These are phyloP conservation scores for Vinca minor DNA, from an alignment of 257 asterid species.

Conservation along the genomic window DNA sequence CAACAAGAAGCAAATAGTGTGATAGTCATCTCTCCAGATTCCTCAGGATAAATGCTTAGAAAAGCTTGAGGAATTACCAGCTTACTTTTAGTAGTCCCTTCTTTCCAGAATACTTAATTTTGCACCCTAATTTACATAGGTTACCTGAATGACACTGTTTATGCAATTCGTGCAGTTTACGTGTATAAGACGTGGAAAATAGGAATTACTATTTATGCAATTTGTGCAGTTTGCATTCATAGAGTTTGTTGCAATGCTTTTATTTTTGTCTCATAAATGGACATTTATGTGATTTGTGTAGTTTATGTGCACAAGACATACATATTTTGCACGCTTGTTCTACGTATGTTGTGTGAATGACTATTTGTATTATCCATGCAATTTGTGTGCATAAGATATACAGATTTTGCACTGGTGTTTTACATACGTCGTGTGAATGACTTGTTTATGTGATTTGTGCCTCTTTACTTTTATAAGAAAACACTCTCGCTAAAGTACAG, in stretches of 20 bases:
- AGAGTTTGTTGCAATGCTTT: too few species aligned
- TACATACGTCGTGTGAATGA: neutral
- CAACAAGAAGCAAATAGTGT: constrained; percentile 23
- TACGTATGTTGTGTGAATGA: neutral
- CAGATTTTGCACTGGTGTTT: neutral
- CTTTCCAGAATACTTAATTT: neutral
- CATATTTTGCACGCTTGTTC: neutral
- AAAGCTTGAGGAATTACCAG: constrained; percentile 65
- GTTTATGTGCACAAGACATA: neutral
- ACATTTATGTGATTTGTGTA: neutral
- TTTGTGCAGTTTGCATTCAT: too few species aligned
- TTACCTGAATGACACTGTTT: neutral
- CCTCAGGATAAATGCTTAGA: constrained; percentile 43
- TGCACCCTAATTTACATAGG: neutral
- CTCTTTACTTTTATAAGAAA: neutral
- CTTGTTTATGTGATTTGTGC: neutral
- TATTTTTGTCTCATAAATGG: too few species aligned
- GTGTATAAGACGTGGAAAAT: too few species aligned
- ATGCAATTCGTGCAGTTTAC: neutral
- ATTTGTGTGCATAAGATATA: too few species aligned
- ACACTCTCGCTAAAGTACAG: neutral
- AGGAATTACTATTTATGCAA: too few species aligned
- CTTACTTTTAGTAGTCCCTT: constrained; percentile 18
- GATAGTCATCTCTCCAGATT: constrained; percentile 13
- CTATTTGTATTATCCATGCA: neutral